Conservation (phyloP, 1,139 yeast species). For the Zygosaccharomyces sapae region DNA sequence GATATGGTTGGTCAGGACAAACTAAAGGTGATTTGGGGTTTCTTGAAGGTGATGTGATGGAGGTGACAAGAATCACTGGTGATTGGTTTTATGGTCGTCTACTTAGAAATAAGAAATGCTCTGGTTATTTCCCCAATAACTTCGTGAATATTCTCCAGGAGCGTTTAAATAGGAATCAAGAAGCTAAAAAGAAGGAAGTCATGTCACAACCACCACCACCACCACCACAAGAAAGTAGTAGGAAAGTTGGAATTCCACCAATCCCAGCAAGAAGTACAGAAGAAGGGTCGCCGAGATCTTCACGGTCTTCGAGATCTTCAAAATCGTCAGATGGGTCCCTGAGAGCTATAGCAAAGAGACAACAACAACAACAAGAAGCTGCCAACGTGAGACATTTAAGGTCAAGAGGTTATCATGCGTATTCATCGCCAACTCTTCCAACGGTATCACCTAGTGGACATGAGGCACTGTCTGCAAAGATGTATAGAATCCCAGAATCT, state of each 20-base stretch:
- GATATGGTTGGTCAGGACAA: constrained; percentile 88
- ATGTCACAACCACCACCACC: constrained; percentile 9
- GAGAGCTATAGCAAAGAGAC: neutral
- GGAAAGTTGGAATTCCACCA: constrained; percentile 13
- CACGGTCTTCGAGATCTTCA: constrained; percentile 6
- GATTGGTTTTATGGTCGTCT: constrained; percentile 90
- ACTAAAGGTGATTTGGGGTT: constrained; percentile 87
- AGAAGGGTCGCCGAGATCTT: constrained; percentile 8
- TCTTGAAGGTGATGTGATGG: constrained; percentile 86
- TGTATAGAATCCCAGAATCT: constrained; percentile 1
- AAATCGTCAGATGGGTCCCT: neutral
- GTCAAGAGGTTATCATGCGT: constrained; percentile 1
- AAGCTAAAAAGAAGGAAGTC: constrained; percentile 5
- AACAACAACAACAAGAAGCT: constrained; percentile 1
- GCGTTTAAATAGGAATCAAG: constrained; percentile 15
- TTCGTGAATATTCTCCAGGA: constrained; percentile 62
- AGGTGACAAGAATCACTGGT: constrained; percentile 80
- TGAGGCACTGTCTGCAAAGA: neutral
- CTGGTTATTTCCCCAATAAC: constrained; percentile 83
- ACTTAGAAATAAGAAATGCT: constrained; percentile 65
- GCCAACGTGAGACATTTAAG: neutral
- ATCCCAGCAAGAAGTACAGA: constrained; percentile 9
- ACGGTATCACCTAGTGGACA: constrained; percentile 3
- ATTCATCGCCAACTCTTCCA: constrained; percentile 17
- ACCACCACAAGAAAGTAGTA: neutral